A percentile compares a stretch with the other conserved stretches of the same genome.
Evolutionary conservation across 164 flowering plant species (phyloP).

Genomic region (Nelumbo lutea): DNA sequence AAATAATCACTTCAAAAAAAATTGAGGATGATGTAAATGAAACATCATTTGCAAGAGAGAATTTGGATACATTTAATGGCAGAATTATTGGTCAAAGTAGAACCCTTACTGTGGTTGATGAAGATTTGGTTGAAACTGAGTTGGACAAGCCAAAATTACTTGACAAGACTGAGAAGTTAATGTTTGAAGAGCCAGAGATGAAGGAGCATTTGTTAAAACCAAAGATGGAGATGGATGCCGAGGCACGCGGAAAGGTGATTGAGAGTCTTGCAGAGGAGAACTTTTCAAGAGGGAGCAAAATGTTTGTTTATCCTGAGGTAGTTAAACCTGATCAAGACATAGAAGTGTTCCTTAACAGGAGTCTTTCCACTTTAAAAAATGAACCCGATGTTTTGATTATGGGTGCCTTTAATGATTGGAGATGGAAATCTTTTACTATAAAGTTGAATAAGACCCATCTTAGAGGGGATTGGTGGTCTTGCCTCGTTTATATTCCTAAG

Average conservation of each 20-base stretch:
- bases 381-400: conserved; percentile 69
- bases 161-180: conserved; percentile 3
- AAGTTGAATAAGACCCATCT: conserved; percentile 62
- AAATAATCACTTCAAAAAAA: conserved; percentile 6
- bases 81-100: conserved; percentile 12
- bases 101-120: conserved; percentile 11
- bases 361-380: conserved; percentile 55
- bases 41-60: conserved; percentile 5
- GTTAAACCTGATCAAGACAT: conserved; percentile 67
- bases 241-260: conserved; percentile 34
- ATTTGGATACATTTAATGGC: conserved; percentile 12
- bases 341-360: conserved; percentile 73
- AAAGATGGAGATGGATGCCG: conserved; percentile 45
- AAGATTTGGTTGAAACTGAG: conserved; percentile 12
- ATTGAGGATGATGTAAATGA: conserved; percentile 14
- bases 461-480: conserved; percentile 96
- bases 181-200: conserved; percentile 15
- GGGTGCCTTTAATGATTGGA: conserved; percentile 98
- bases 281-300: conserved; percentile 41
- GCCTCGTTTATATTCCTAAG: conserved; percentile 68
- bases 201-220: conserved; percentile 18
- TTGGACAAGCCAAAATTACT: conserved; percentile 7
- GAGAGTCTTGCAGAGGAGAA: conserved; percentile 60
- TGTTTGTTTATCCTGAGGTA: conserved; percentile 65
- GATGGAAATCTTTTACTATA: conserved; percentile 74